Evolutionary conservation across 805 yeast genomes (phyloP).

Genomic region (Candida quercuum): DNA sequence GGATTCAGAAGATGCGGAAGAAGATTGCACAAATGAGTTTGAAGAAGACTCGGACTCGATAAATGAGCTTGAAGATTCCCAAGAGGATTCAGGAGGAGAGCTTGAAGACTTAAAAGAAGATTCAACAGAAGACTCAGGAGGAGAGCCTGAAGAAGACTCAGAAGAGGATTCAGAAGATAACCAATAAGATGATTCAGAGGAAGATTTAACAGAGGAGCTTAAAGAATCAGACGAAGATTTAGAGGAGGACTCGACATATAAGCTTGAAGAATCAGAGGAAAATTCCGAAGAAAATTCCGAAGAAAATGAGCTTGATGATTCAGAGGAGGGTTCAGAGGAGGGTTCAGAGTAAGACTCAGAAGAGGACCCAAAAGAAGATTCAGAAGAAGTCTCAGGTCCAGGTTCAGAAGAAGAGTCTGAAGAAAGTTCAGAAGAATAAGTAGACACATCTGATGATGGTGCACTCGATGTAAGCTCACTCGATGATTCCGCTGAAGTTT

Average conservation of each 20-base stretch:
- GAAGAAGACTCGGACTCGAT: neutral
- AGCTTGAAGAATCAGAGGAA: neutral
- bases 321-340: neutral
- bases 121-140: neutral
- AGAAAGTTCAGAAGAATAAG: neutral
- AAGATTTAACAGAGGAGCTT: no score
- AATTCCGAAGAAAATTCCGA: constrained; percentile 8
- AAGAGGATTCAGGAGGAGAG: constrained; percentile 9
- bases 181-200: no score
- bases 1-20: neutral
- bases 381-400: neutral
- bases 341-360: neutral
- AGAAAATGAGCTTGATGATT: constrained; percentile 3
- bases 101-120: neutral
- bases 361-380: neutral
- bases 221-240: constrained; percentile 4
- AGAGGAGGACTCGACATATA: constrained; percentile 3
- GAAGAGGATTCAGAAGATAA: neutral
- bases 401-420: neutral
- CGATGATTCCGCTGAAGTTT: neutral
- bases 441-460: neutral
- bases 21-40: neutral
- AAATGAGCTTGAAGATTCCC: neutral
- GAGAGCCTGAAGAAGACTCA: neutral
- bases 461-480: neutral